Conservation (phyloP, 306 rosid genomes). For the Dalbergia cultrata region DNA sequence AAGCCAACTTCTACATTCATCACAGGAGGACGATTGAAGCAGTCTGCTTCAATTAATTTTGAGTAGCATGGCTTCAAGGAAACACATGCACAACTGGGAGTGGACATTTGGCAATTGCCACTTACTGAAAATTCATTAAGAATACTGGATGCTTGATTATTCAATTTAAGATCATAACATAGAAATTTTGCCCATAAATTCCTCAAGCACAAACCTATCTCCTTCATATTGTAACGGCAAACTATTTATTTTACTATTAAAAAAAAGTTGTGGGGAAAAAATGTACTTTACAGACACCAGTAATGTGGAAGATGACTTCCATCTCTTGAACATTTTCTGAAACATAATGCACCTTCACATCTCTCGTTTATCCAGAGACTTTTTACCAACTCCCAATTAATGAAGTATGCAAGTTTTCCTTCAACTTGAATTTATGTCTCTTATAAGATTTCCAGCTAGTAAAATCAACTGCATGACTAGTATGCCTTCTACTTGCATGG, state of each 20-base stretch:
- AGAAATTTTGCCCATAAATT: neutral
- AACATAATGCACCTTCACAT: neutral
- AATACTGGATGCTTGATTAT: neutral
- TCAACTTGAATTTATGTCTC: neutral
- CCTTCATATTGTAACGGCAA: neutral
- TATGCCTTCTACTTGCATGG: constrained; percentile 26
- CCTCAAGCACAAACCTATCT: neutral
- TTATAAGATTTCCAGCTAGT: constrained; percentile 21
- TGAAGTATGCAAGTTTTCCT: constrained; percentile 10
- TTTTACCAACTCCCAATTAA: neutral
- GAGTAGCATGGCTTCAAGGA: neutral
- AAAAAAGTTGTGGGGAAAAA: neutral
- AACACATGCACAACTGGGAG: neutral
- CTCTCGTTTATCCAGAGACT: constrained; percentile 31
- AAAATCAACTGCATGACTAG: neutral
- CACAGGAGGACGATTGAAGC: neutral
- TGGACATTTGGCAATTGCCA: neutral
- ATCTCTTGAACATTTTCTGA: constrained; percentile 14
- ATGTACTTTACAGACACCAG: constrained; percentile 6
- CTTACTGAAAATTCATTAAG: constrained; percentile 30
- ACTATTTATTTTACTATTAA: neutral
- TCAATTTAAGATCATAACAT: neutral
- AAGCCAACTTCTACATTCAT: too few species aligned
- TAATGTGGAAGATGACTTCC: neutral
- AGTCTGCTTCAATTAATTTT: constrained; percentile 3